A percentile compares a stretch with the other conserved stretches of the same genome.
These are phyloP conservation scores for Ophiostoma sp. DNA, from an alignment of 2,329 filamentous ascomycete species.

Conservation along the genomic window DNA sequence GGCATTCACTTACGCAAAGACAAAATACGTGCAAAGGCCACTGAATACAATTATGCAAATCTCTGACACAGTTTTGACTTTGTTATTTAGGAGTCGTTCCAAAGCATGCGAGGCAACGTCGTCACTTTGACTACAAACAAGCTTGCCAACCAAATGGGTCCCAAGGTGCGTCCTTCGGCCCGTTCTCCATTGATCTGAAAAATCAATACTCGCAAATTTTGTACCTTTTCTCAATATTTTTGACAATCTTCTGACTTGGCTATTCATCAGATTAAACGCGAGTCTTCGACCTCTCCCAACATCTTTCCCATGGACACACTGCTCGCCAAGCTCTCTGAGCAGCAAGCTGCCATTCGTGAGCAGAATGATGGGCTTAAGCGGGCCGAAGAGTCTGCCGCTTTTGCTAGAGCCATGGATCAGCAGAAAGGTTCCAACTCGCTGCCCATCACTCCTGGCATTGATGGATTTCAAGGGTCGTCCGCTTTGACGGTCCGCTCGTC, in stretches of 20 bases:
- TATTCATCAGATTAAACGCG: slow-evolving; percentile 46
- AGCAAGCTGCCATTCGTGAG: slow-evolving; percentile 60
- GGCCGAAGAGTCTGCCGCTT: slow-evolving; percentile 41
- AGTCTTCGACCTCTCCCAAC: slow-evolving; percentile 41
- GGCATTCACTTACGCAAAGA: not conserved
- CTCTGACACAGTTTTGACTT: not conserved
- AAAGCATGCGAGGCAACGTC: slow-evolving; percentile 46
- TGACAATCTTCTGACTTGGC: slow-evolving; percentile 28
- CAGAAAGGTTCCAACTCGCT: slow-evolving; percentile 58
- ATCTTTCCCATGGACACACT: slow-evolving; percentile 68
- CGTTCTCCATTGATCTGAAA: not conserved
- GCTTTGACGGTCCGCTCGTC: slow-evolving; percentile 52
- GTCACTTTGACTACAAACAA: slow-evolving; percentile 54
- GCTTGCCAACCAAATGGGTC: slow-evolving; percentile 54
- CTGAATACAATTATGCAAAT: not conserved
- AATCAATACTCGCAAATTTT: not conserved
- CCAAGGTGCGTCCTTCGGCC: slow-evolving; percentile 47
- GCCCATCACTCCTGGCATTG: slow-evolving; percentile 62
- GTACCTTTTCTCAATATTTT: not conserved
- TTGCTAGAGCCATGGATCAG: slow-evolving; percentile 46
- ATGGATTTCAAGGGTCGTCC: slow-evolving; percentile 51
- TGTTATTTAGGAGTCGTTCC: slow-evolving; percentile 23
- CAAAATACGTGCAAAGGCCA: too few species aligned
- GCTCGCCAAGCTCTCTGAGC: slow-evolving; percentile 71
- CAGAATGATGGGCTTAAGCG: slow-evolving; percentile 57